Percentiles rank a stretch among this genome's conserved stretches.
These are phyloP conservation scores for Pleurostoma richardsiae DNA, from an alignment of 2,329 filamentous ascomycete genomes.

Conservation along the genomic window DNA sequence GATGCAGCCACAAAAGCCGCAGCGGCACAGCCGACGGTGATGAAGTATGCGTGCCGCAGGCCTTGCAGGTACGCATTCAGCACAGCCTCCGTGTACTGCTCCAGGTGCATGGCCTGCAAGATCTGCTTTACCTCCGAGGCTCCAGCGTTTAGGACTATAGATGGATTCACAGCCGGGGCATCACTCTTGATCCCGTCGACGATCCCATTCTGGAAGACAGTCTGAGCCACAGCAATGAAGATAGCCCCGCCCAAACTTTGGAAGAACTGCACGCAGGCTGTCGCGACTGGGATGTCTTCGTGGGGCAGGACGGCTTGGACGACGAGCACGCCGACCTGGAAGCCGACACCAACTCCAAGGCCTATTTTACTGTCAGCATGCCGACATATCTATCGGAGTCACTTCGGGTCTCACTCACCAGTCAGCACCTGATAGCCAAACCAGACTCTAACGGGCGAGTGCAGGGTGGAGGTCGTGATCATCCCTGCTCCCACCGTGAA, in stretches of 20 bases:
- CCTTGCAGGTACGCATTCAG: slow-evolving; percentile 44
- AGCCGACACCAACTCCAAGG: slow-evolving; percentile 42
- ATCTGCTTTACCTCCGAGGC: slow-evolving; percentile 38
- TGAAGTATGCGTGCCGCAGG: slow-evolving; percentile 45
- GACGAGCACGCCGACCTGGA: slow-evolving; percentile 38
- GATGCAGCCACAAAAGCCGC: slow-evolving; percentile 37
- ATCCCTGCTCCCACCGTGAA: slow-evolving; percentile 30
- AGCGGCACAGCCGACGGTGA: slow-evolving; percentile 41
- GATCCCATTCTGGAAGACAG: slow-evolving; percentile 61
- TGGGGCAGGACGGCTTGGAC: slow-evolving; percentile 44
- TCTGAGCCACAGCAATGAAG: slow-evolving; percentile 59
- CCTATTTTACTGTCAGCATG: slow-evolving; percentile 12
- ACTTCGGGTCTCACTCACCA: slow-evolving; percentile 13
- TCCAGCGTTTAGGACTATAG: slow-evolving; percentile 9
- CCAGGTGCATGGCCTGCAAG: slow-evolving; percentile 31
- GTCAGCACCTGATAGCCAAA: slow-evolving; percentile 51
- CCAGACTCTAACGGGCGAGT: slow-evolving; percentile 41
- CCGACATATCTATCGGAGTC: not conserved
- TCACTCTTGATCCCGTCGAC: slow-evolving; percentile 30
- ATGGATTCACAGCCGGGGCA: slow-evolving; percentile 6
- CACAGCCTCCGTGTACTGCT: slow-evolving; percentile 35
- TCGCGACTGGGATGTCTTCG: slow-evolving; percentile 41
- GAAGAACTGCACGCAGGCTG: slow-evolving; percentile 50
- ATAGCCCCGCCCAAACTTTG: slow-evolving; percentile 60
- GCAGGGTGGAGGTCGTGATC: slow-evolving; percentile 43